phyloP scores from a whole-genome alignment of 208 protist species.

The Leishmania guyanensis region DNA sequence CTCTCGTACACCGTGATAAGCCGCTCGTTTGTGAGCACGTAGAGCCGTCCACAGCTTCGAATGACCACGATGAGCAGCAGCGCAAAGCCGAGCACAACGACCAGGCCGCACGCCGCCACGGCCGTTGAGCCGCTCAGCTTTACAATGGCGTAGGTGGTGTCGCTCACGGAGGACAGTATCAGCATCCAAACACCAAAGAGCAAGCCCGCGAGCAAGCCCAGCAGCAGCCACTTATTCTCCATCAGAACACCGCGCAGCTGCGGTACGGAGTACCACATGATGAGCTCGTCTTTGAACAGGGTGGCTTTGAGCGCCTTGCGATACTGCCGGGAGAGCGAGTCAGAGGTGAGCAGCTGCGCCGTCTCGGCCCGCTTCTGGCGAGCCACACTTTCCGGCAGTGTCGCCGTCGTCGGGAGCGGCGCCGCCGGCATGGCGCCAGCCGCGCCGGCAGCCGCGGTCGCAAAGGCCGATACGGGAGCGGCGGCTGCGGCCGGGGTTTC shows the following conservation, averaged over 20 bases:
- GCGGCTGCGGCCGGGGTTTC: not conserved
- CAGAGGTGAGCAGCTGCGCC: conserved; percentile 44
- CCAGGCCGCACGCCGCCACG: conserved; percentile 40
- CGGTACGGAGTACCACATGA: conserved; percentile 57
- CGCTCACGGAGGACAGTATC: conserved; percentile 40
- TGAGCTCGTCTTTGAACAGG: conserved; percentile 46
- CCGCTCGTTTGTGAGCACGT: conserved; percentile 57
- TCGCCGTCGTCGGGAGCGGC: not conserved
- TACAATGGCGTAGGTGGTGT: conserved; percentile 39
- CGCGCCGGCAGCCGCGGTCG: not conserved
- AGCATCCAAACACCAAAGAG: conserved; percentile 54
- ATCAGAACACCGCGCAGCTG: conserved; percentile 35
- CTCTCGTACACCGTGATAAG: conserved; percentile 57
- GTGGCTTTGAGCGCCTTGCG: conserved; percentile 35
- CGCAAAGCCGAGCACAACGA: conserved; percentile 35
- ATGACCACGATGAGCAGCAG: conserved; percentile 43
- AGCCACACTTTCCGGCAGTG: conserved; percentile 19
- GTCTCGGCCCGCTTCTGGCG: conserved; percentile 54
- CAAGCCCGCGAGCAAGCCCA: conserved; percentile 37
- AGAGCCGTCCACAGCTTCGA: conserved; percentile 42
- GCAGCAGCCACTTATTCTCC: conserved; percentile 56
- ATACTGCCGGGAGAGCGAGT: conserved; percentile 36
- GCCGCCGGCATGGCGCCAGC: not conserved
- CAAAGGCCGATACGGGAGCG: not conserved
- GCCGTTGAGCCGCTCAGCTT: conserved; percentile 36